Conservation (phyloP, 371 early-diverging fungal species). For the Rozella allomycis region DNA sequence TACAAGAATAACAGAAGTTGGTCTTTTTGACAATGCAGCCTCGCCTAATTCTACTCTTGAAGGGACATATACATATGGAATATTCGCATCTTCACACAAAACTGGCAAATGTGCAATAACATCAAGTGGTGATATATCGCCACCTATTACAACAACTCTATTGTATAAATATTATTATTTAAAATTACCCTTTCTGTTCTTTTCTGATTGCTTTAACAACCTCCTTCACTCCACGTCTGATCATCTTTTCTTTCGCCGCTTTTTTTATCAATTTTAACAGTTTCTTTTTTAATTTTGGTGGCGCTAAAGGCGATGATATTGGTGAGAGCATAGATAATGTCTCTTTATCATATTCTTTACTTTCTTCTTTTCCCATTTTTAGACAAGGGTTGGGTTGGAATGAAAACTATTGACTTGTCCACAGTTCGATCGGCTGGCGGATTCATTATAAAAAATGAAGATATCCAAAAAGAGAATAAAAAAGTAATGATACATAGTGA, state of each 20-base stretch:
- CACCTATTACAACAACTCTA: slow-evolving; percentile 74
- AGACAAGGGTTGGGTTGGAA: no score
- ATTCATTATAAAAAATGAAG: no score
- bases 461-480: no score
- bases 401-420: no score
- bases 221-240: slow-evolving; percentile 91
- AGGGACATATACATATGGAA: slow-evolving; percentile 85
- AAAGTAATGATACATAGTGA: no score
- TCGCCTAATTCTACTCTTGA: slow-evolving; percentile 81
- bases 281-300: slow-evolving; percentile 74
- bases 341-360: no score
- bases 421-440: no score
- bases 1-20: slow-evolving; percentile 75
- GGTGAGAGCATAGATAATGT: slow-evolving; percentile 40
- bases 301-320: slow-evolving; percentile 82
- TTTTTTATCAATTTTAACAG: slow-evolving; percentile 73
- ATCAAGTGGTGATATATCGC: slow-evolving; percentile 91
- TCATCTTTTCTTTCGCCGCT: slow-evolving; percentile 68
- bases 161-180: neutral
- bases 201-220: slow-evolving; percentile 86
- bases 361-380: no score
- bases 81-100: slow-evolving; percentile 82
- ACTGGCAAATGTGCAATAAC: slow-evolving; percentile 93
- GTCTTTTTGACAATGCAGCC: slow-evolving; percentile 77
- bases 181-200: slow-evolving; percentile 57